Evolutionary conservation across 768 basidiomycete genomes (phyloP), one percentile per base, ranked within the genome.

Genomic region (Mycena sanguinolenta): DNA sequence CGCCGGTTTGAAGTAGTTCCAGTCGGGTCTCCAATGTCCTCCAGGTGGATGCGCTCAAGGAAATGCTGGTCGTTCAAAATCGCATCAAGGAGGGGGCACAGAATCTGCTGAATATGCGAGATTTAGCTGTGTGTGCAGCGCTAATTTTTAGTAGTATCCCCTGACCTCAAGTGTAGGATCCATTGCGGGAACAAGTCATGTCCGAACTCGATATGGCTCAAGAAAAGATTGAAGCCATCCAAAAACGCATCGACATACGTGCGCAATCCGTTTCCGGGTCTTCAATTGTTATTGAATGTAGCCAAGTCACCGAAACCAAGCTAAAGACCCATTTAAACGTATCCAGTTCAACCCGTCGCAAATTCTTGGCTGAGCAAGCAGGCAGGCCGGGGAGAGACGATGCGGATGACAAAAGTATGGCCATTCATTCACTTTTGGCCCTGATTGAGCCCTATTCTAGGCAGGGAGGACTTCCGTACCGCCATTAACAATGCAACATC

Each of bases 61-160:
- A 85, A 63, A 89, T 91, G 75, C 84, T 97, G 23, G 88, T 89
- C 62, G 86, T 93, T 69, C 92, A 96, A 81, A 90, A 89, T 70
- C 86, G 92, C 63, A 95, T 98, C 70, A 95, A 91, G 78, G 95
- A 96, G 79, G 96, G 96, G 14, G 96, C 96, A 0, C 95, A 97
- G 83, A 96, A 93, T 74, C 86, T 98, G 70, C 83, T 98, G 17
- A 90, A 90, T 74, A 91, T 94, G 81, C 81, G 65, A 16, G 62
- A 57, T 63, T 75, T 79, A 46, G 61, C 70, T 9, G 71, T 71
- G 30, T 67, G 65, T 58, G 58, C 67, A 8, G 61, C 60, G 25
- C 64, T 58, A 30, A 25, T 34, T 61, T 57, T 27, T 30, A 21
- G 58, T 46, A 32, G 5, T 52, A 30, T 65, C 58, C 77, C 54